phyloP scores from a whole-genome alignment of 2,329 filamentous ascomycete species.

The Chaetomiaceae sp. region DNA sequence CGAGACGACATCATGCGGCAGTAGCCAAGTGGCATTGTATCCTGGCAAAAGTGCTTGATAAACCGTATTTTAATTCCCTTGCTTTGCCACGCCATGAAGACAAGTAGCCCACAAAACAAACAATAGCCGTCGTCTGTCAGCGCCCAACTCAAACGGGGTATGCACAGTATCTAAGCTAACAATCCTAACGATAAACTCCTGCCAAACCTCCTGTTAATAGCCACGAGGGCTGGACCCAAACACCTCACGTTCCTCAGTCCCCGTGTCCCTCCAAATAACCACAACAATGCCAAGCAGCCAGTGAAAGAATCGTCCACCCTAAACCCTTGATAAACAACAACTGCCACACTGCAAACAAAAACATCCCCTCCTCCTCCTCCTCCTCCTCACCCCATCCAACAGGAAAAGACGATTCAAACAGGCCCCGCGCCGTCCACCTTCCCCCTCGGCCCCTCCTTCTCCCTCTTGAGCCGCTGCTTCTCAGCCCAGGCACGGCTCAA shows the following conservation, averaged over 20 bases:
- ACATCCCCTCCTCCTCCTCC: background rate
- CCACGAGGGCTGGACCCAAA: background rate
- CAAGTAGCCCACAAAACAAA: too few species aligned
- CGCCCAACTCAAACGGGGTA: too few species aligned
- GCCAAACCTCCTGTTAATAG: background rate
- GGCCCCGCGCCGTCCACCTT: background rate
- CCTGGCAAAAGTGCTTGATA: too few species aligned
- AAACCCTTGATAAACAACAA: too few species aligned
- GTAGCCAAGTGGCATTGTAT: too few species aligned
- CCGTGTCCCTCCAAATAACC: background rate
- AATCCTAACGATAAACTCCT: background rate
- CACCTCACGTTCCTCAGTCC: too few species aligned
- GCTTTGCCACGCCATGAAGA: too few species aligned
- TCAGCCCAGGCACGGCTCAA: conserved; percentile 60
- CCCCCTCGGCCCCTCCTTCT: background rate
- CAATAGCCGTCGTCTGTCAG: too few species aligned
- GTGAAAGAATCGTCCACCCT: too few species aligned
- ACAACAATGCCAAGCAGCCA: background rate
- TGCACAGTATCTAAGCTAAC: too few species aligned
- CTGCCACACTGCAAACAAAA: background rate
- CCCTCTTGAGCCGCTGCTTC: conserved; percentile 35
- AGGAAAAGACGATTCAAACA: background rate
- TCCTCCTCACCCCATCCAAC: background rate
- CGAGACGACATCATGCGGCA: too few species aligned
- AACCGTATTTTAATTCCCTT: too few species aligned